Evolutionary conservation across 495 filamentous ascomycete genomes (phyloP).

Genomic region (Margaritispora aquatica): DNA sequence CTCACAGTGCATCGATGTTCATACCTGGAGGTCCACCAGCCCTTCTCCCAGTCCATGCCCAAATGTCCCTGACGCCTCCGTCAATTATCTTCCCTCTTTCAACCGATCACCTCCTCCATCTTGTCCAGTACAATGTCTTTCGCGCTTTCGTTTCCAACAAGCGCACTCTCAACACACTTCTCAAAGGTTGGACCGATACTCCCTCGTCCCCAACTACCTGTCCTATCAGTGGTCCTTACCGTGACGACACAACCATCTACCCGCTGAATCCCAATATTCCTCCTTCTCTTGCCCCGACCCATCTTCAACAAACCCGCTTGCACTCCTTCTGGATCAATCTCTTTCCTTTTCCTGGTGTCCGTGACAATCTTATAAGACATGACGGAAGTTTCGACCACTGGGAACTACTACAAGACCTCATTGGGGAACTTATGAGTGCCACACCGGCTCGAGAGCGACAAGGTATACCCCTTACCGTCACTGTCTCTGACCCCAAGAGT

Average conservation of each 20-base stretch:
- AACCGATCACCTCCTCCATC: constrained; percentile 16
- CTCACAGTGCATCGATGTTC: neutral
- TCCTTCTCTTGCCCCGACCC: constrained; percentile 15
- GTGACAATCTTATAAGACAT: constrained; percentile 27
- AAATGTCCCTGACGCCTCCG: neutral
- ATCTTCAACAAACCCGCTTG: constrained; percentile 13
- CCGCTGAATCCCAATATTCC: constrained; percentile 9
- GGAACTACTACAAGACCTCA: constrained; percentile 10
- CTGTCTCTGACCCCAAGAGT: neutral
- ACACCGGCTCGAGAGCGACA: neutral
- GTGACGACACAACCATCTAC: neutral
- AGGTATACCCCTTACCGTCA: neutral
- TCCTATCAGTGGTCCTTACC: neutral
- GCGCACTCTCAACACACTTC: neutral
- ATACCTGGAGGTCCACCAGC: neutral
- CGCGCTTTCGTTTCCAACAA: constrained; percentile 15
- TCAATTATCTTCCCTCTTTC: constrained; percentile 3
- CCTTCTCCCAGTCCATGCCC: neutral
- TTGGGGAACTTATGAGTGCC: constrained; percentile 12
- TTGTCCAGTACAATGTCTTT: constrained; percentile 15
- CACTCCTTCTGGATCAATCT: constrained; percentile 27
- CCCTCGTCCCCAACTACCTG: neutral
- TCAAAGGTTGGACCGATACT: neutral
- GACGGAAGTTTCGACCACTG: constrained; percentile 17
- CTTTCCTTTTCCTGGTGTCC: constrained; percentile 27